Percentiles rank a stretch among this genome's conserved stretches.
phyloP scores from a whole-genome alignment of 768 basidiomycete genomes.

The Leccinum rimulosum region DNA sequence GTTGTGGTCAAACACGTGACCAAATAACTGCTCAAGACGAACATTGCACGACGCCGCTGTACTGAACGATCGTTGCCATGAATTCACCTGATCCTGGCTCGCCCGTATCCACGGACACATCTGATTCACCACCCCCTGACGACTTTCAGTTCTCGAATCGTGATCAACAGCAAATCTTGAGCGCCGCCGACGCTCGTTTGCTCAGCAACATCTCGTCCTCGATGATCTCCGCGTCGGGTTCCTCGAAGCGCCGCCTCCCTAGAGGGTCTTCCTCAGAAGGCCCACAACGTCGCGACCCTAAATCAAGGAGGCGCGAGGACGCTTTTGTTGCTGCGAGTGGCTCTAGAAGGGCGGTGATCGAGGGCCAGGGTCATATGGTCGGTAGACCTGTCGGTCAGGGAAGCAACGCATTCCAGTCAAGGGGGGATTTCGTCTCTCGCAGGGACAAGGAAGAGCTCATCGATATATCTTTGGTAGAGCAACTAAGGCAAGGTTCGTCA shows the following conservation, averaged over 20 bases:
- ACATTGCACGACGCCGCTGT: background rate
- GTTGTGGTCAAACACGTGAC: conserved; percentile 19
- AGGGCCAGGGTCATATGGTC: conserved; percentile 20
- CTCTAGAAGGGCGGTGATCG: conserved; percentile 23
- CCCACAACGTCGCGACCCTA: conserved; percentile 47
- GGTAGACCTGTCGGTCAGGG: conserved; percentile 12
- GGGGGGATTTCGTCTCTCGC: conserved; percentile 40
- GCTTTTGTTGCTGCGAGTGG: conserved; percentile 22
- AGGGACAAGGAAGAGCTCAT: conserved; percentile 57
- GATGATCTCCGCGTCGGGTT: conserved; percentile 23
- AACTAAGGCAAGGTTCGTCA: conserved; percentile 50
- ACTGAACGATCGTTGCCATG: conserved; percentile 20
- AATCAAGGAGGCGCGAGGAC: conserved; percentile 50
- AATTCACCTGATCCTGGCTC: conserved; percentile 39
- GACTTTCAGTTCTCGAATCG: conserved; percentile 32
- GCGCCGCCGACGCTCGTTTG: conserved; percentile 19
- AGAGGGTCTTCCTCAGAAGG: conserved; percentile 43
- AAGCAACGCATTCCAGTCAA: conserved; percentile 24
- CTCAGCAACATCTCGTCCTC: conserved; percentile 19
- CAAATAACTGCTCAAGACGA: background rate
- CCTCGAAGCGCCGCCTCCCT: conserved; percentile 54
- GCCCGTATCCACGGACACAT: conserved; percentile 37
- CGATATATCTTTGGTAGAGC: conserved; percentile 48
- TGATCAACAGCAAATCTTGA: conserved; percentile 28
- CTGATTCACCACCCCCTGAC: conserved; percentile 37